phyloP scores from a whole-genome alignment of 305 asterid genomes.

The Nicotiana rustica region DNA sequence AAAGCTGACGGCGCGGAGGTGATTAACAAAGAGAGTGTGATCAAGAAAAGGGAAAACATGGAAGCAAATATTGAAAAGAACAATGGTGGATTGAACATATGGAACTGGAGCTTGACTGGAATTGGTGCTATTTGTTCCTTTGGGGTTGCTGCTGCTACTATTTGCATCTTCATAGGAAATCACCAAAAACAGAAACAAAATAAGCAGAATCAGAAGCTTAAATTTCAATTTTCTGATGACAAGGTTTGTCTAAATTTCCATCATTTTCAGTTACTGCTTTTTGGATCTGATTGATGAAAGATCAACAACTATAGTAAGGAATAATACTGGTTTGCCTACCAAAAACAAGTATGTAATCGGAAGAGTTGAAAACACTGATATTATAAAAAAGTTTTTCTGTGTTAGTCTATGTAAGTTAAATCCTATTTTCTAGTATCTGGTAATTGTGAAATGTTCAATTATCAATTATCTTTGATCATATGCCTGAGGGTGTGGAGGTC shows the following conservation, averaged over 20 bases:
- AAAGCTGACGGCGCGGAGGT: constrained; percentile 30
- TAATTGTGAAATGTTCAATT: background rate
- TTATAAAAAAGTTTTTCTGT: too few relatives aligned
- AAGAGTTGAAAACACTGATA: too few relatives aligned
- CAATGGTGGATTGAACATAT: constrained; percentile 49
- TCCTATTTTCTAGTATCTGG: too few relatives aligned
- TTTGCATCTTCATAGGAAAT: constrained; percentile 60
- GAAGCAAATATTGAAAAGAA: constrained; percentile 39
- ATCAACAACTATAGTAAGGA: too few relatives aligned
- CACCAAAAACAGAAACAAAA: constrained; percentile 43
- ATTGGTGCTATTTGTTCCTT: constrained; percentile 79
- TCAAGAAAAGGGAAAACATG: constrained; percentile 28
- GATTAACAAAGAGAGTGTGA: constrained; percentile 35
- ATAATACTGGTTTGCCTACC: too few relatives aligned
- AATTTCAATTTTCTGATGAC: constrained; percentile 53
- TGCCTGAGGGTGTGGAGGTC: too few relatives aligned
- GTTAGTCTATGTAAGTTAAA: too few relatives aligned
- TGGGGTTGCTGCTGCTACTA: constrained; percentile 66
- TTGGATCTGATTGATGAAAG: background rate
- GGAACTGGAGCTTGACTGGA: constrained; percentile 76
- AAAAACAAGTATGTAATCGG: too few relatives aligned
- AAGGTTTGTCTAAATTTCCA: background rate
- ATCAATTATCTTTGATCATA: too few relatives aligned
- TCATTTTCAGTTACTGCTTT: background rate
- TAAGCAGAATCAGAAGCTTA: constrained; percentile 54